Conservation (phyloP, 1,284 basidiomycete species). For the Agroathelia rolfsii region DNA sequence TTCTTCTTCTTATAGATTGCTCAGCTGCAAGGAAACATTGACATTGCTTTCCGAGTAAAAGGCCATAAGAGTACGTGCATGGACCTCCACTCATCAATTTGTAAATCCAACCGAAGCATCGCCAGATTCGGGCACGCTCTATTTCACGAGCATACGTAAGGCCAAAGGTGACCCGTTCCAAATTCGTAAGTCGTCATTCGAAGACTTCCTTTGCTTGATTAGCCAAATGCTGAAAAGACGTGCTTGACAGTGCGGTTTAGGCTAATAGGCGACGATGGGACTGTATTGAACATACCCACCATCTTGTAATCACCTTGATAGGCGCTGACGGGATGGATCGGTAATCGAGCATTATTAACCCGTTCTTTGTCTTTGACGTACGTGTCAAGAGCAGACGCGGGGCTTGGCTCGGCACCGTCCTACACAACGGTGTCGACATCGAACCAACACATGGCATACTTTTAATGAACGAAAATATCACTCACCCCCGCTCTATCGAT, state of each 20-base stretch:
- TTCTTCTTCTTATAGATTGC: slow-evolving; percentile 25
- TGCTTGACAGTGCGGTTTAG: slow-evolving; percentile 50
- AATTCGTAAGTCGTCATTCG: slow-evolving; percentile 38
- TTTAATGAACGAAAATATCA: no score
- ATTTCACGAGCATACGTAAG: slow-evolving; percentile 72
- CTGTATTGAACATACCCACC: slow-evolving; percentile 31
- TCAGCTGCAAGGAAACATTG: slow-evolving; percentile 65
- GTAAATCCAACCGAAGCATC: neutral
- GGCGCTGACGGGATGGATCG: no score
- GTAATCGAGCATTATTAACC: no score
- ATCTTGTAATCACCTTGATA: no score
- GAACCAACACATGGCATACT: no score
- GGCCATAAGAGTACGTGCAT: slow-evolving; percentile 49
- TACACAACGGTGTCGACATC: no score
- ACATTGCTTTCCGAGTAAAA: slow-evolving; percentile 64
- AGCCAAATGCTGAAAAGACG: neutral
- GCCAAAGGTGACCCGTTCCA: slow-evolving; percentile 65
- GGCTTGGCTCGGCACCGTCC: no score
- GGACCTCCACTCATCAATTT: neutral
- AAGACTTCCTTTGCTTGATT: neutral
- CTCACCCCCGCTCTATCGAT: no score
- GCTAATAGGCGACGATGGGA: slow-evolving; percentile 58
- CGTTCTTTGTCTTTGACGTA: no score
- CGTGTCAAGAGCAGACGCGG: no score
- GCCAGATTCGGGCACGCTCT: slow-evolving; percentile 59